Evolutionary conservation across 2,329 filamentous ascomycete genomes (phyloP), one percentile per base, ranked within the genome.

Genomic region (Colletotrichum destructivum): DNA sequence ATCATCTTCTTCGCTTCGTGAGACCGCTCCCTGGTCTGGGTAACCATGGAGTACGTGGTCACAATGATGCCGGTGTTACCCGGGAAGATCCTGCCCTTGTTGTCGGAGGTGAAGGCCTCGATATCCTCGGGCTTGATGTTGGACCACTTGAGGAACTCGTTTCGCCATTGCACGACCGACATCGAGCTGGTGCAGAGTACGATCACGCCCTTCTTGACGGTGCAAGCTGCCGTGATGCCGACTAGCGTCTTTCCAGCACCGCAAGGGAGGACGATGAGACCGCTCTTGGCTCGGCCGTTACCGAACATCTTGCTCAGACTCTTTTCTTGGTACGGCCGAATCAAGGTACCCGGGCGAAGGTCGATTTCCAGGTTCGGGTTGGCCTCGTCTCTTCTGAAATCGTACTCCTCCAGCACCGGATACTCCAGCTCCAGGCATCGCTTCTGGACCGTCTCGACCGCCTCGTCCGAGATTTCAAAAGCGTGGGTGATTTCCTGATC

Each of bases 231-330:
- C 23, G 96, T 98, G 76, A 99, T 98, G n/a, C 96, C 96, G 18
- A 99, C 96, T 51, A 99, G 85, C 1, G 96, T 99, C 85, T 99
- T 99, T 71, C 96, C 96, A 21, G 96, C 96, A 76, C 96, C 96
- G 80, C 96, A 99, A 21, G 96, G 96, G 76, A 99, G 83, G 67
- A 99, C 96, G 71, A 99, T 99, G 75, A 99, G 97, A 69, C 96
- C 96, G 81, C 95, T 98, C 84, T 98, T 96, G 16, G 96, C 96
- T 82, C 96, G 92, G 61, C 96, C 96, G 79, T 99, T 99, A 79
- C 96, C 96, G 80, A 99, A 99, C 96, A 99, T 99, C 82, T 99
- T 99, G 84, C 94, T 97, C 12, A 99, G 86, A 75, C 95, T 97
- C 84, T 98, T 97, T 82, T 99, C 96, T 80, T 99, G 96, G 77